phyloP scores from a whole-genome alignment of 2,329 filamentous ascomycete genomes.

The Neoarthrinium moseri region DNA sequence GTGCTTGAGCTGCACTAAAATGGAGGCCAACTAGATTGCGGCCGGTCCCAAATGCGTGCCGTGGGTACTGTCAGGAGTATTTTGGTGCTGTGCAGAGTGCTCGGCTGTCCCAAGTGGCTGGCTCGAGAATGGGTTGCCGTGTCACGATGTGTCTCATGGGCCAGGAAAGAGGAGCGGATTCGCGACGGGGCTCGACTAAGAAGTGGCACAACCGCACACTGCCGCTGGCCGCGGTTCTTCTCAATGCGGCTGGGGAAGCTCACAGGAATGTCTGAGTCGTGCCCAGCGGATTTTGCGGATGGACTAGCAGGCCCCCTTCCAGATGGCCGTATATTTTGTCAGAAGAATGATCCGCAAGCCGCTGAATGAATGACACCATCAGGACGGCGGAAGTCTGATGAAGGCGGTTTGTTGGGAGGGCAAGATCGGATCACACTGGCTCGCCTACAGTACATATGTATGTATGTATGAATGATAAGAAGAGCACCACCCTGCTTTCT shows the following conservation, averaged over 20 bases:
- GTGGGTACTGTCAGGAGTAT: not conserved
- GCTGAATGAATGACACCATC: not conserved
- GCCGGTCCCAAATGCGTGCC: not conserved
- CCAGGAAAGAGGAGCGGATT: conserved; percentile 3
- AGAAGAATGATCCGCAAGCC: too few species aligned
- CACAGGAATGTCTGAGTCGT: not conserved
- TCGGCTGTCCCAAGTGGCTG: not conserved
- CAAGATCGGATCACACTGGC: not conserved
- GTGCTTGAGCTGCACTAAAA: conserved; percentile 7
- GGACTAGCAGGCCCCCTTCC: not conserved
- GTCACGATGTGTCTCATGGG: not conserved
- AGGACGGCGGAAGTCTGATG: not conserved
- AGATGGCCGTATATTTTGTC: too few species aligned
- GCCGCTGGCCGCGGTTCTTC: conserved; percentile 1
- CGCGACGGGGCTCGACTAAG: conserved; percentile 1
- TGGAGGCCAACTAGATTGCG: too few species aligned
- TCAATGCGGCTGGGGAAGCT: not conserved
- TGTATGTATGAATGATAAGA: too few species aligned
- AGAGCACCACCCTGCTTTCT: too few species aligned
- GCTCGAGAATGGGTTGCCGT: too few species aligned
- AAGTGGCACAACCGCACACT: conserved; percentile 5
- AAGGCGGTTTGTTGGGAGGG: not conserved
- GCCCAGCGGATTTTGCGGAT: not conserved
- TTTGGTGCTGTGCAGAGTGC: not conserved
- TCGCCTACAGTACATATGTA: too few species aligned